Evolutionary conservation across 768 basidiomycete species (phyloP).

Genomic region (Russula ochroleuca): DNA sequence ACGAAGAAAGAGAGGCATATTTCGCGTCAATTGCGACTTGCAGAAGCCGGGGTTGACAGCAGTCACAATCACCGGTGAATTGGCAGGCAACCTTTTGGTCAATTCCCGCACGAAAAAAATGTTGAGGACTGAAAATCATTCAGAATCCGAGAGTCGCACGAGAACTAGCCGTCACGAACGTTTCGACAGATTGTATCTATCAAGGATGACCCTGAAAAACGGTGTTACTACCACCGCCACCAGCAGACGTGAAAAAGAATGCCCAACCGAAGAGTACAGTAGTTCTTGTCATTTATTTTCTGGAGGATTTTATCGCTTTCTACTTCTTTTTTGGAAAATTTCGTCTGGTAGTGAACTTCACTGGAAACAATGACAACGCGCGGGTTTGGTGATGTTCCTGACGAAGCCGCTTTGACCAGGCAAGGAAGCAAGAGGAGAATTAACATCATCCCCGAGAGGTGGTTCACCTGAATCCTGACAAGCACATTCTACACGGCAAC

Average conservation of each 20-base stretch:
- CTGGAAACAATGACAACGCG: conserved; percentile 23
- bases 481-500: not conserved
- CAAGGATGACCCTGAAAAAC: conserved; percentile 10
- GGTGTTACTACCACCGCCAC: not conserved
- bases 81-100: conserved; percentile 20
- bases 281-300: conserved; percentile 10
- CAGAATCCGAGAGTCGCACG: not conserved
- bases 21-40: conserved; percentile 14
- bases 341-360: conserved; percentile 17
- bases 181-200: conserved; percentile 20
- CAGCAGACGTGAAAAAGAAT: not conserved
- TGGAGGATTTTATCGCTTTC: conserved; percentile 13
- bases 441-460: conserved; percentile 16
- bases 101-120: conserved; percentile 24
- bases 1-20: not conserved
- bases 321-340: conserved; percentile 1
- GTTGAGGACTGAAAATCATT: conserved; percentile 12
- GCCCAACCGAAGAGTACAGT: conserved; percentile 20
- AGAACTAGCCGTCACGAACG: conserved; percentile 5
- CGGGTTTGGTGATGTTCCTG: conserved; percentile 18
- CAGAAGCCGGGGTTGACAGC: conserved; percentile 24
- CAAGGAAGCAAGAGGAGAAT: conserved; percentile 21
- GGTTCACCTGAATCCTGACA: conserved; percentile 46
- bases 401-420: conserved; percentile 16
- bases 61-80: conserved; percentile 23